Conservation (phyloP, 1,139 yeast genomes). For the Kazachstania sp. region DNA sequence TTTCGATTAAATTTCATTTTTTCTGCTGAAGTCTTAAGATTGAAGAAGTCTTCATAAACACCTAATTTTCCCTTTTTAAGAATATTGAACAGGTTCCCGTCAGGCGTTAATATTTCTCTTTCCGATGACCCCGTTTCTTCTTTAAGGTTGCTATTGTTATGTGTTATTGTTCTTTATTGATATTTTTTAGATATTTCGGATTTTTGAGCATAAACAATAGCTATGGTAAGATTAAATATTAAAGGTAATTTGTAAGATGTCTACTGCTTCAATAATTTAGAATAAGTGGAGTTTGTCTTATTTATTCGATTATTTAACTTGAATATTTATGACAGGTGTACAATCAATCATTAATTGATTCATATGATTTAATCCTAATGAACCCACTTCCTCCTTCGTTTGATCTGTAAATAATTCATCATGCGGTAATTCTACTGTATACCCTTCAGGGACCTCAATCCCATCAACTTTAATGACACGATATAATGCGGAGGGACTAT, state of each 20-base stretch:
- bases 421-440: constrained; percentile 10
- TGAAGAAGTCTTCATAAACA: too few relatives aligned
- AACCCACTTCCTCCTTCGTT: not conserved
- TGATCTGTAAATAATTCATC: constrained; percentile 5
- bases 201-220: not conserved
- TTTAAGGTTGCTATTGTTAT: not conserved
- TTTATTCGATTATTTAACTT: not conserved
- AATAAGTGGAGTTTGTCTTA: not conserved
- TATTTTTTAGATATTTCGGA: too few relatives aligned
- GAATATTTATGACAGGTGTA: constrained; percentile 21
- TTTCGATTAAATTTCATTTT: too few relatives aligned
- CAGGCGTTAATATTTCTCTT: too few relatives aligned
- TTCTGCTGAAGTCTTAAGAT: too few relatives aligned
- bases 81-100: too few relatives aligned
- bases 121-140: too few relatives aligned
- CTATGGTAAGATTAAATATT: not conserved
- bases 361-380: constrained; percentile 17
- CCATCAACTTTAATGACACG: constrained; percentile 3
- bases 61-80: too few relatives aligned
- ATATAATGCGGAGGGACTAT: not conserved
- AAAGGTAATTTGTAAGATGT: not conserved
- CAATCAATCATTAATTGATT: constrained; percentile 22
- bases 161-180: not conserved
- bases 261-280: not conserved
- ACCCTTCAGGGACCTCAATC: constrained; percentile 10